Conservation (phyloP, 768 basidiomycete genomes). For the Clavaria fumosa region DNA sequence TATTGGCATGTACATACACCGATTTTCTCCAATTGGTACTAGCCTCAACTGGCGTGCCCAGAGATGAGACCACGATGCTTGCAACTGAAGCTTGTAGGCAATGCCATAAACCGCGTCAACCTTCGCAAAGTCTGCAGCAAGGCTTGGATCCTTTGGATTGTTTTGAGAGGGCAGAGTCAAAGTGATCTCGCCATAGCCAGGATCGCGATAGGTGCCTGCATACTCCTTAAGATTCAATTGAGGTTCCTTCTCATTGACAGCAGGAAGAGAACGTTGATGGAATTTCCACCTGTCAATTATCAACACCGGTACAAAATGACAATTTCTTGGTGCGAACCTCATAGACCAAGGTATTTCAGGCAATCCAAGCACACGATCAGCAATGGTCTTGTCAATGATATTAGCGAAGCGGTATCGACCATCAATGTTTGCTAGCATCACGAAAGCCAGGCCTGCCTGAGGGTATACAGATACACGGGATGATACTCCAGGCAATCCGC, state of each 20-base stretch:
- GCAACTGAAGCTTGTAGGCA: not conserved
- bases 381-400: not conserved
- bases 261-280: not conserved
- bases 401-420: not conserved
- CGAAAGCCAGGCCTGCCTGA: not conserved
- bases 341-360: not conserved
- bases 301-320: not conserved
- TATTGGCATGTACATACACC: not conserved
- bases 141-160: too few species aligned
- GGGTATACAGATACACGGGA: not conserved
- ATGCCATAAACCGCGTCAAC: not conserved
- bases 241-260: not conserved
- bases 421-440: not conserved
- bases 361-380: not conserved
- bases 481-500: not conserved
- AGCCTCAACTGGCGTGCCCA: not conserved
- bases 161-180: not conserved
- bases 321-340: not conserved
- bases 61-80: not conserved
- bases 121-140: not conserved
- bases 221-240: not conserved
- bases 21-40: not conserved
- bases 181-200: not conserved
- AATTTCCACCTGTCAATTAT: not conserved
- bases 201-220: not conserved